phyloP scores from a whole-genome alignment of 257 asterid genomes.

The Paraleonurus japonicus region DNA sequence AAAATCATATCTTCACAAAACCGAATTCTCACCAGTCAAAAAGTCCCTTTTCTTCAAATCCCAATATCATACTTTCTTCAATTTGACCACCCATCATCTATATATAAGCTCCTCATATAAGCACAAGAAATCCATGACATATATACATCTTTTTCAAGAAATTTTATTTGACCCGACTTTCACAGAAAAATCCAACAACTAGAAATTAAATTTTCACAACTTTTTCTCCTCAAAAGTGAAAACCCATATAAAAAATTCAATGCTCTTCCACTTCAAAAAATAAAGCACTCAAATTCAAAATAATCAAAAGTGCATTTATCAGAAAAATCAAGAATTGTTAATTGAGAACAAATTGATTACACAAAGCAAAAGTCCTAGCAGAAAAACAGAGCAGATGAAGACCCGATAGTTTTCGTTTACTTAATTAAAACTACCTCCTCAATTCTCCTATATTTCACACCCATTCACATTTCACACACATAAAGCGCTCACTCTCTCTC shows the following conservation, averaged over 20 bases:
- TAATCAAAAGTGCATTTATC: conserved; percentile 1
- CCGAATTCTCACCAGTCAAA: conserved; percentile 18
- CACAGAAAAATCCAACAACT: conserved; percentile 2
- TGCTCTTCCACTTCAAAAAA: background rate
- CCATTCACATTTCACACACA: conserved; percentile 47
- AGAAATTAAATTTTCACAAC: conserved; percentile 22
- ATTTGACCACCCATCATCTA: conserved; percentile 26
- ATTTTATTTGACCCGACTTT: conserved; percentile 11
- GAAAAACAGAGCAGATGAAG: conserved; percentile 24
- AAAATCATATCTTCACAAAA: conserved; percentile 14
- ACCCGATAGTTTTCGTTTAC: conserved; percentile 21
- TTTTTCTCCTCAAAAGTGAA: conserved; percentile 21
- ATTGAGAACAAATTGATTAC: background rate
- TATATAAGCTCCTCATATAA: conserved; percentile 20
- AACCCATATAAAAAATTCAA: conserved; percentile 29
- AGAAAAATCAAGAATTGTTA: conserved; percentile 2
- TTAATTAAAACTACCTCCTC: conserved; percentile 25
- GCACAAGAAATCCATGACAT: conserved; percentile 42
- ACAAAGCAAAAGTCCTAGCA: too few relatives aligned
- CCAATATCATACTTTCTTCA: conserved; percentile 21
- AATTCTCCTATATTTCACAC: conserved; percentile 32
- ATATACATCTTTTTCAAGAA: conserved; percentile 10
- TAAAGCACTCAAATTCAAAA: conserved; percentile 19
- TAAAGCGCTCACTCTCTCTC: conserved; percentile 14
- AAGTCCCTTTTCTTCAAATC: background rate